phyloP scores from a whole-genome alignment of 78 protist species.

The Mastigamoeba balamuthi region DNA sequence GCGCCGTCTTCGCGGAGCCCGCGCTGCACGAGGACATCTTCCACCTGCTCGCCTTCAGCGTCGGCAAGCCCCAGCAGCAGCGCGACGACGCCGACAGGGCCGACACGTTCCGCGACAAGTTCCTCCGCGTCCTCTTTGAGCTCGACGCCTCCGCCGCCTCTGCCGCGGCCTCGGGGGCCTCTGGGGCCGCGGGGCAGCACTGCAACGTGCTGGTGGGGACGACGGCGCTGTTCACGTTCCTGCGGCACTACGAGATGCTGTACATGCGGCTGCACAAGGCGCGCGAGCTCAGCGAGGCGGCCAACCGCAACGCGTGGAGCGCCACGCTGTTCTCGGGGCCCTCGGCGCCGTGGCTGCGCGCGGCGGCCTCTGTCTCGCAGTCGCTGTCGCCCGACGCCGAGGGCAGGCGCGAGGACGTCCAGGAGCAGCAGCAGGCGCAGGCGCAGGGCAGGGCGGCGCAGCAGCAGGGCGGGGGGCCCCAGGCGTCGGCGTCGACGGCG shows the following conservation, averaged over 20 bases:
- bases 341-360: no score
- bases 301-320: constrained; percentile 23
- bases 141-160: neutral
- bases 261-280: constrained; percentile 44
- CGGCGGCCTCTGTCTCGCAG: no score
- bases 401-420: no score
- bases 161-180: neutral
- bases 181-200: neutral
- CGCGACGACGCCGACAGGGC: neutral
- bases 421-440: no score
- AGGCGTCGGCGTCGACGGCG: no score
- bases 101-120: neutral
- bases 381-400: no score
- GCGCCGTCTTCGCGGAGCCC: neutral
- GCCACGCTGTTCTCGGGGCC: no score
- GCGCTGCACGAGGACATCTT: neutral
- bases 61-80: neutral
- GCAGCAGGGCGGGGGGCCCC: no score
- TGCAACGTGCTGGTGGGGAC: constrained; percentile 31
- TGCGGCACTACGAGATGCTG: constrained; percentile 30
- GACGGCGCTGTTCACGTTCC: constrained; percentile 36
- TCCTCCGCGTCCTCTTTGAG: neutral
- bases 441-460: no score
- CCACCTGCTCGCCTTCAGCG: neutral
- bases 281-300: constrained; percentile 37